Evolutionary conservation across 139 green algal species (phyloP).

Genomic region (Micractinium conductrix): DNA sequence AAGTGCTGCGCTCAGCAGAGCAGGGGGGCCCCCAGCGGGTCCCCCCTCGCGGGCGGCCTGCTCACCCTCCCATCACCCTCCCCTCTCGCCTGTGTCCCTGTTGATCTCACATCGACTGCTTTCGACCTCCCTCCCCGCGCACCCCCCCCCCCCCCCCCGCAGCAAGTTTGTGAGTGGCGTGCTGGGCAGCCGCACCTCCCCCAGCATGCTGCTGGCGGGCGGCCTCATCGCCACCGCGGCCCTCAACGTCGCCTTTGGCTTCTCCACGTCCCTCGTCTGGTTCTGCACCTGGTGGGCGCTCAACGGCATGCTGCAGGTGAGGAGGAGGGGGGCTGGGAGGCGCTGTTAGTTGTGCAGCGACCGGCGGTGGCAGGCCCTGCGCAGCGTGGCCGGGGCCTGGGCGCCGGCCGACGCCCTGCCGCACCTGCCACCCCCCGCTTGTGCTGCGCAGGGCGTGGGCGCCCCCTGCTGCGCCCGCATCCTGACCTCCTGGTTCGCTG

Average conservation of each 20-base stretch:
- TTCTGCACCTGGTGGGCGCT: background rate
- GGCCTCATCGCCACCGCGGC: slow-evolving; percentile 88
- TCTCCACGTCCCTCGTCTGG: slow-evolving; percentile 56
- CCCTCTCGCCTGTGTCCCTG: background rate
- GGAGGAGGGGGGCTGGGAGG: background rate
- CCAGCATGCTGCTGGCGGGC: slow-evolving; percentile 82
- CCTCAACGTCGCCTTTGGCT: slow-evolving; percentile 93
- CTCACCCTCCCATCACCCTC: background rate
- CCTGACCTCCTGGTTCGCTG: slow-evolving; percentile 96
- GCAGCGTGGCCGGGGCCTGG: too few species aligned
- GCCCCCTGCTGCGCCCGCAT: slow-evolving; percentile 94
- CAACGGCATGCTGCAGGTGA: background rate
- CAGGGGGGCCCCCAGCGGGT: too few species aligned
- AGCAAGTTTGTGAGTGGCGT: slow-evolving; percentile 95
- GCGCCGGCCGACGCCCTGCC: too few species aligned
- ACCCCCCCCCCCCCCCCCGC: background rate
- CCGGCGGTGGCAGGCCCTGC: too few species aligned
- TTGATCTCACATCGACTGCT: slow-evolving; percentile 75
- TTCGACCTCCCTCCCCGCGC: background rate
- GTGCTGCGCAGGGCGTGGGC: slow-evolving; percentile 82
- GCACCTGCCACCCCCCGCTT: background rate
- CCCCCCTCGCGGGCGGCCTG: too few species aligned
- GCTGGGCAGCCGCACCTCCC: slow-evolving; percentile 83
- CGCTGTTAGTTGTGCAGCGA: background rate
- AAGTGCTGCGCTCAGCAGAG: too few species aligned